phyloP scores from a whole-genome alignment of 352 stramenopile species.

The Aphanomyces astaci region DNA sequence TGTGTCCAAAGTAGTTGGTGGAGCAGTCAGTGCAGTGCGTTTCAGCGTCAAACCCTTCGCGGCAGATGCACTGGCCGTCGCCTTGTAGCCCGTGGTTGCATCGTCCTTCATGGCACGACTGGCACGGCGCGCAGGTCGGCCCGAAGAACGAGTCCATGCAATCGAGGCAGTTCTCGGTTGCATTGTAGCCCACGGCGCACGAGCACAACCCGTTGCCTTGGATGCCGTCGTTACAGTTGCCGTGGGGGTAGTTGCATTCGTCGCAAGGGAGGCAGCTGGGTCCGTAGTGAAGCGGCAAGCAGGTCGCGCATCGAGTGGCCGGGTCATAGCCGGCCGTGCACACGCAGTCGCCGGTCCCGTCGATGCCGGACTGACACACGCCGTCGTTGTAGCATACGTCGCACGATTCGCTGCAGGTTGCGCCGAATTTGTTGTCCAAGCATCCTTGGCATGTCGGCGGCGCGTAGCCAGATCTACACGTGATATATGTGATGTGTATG shows the following conservation, averaged over 20 bases:
- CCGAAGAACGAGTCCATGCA: slow-evolving; percentile 82
- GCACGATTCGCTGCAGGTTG: slow-evolving; percentile 43
- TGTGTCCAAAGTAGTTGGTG: slow-evolving; percentile 59
- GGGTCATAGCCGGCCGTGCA: slow-evolving; percentile 71
- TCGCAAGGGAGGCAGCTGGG: slow-evolving; percentile 60
- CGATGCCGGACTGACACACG: slow-evolving; percentile 53
- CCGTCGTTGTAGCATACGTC: slow-evolving; percentile 70
- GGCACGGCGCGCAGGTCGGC: slow-evolving; percentile 54
- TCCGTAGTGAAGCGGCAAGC: slow-evolving; percentile 67
- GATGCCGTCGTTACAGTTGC: slow-evolving; percentile 76
- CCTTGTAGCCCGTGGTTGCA: slow-evolving; percentile 75
- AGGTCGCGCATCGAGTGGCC: slow-evolving; percentile 59
- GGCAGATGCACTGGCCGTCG: slow-evolving; percentile 72
- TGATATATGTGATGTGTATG: too few relatives aligned
- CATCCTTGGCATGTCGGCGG: slow-evolving; percentile 68
- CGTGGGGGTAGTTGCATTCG: slow-evolving; percentile 77
- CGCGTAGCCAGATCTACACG: slow-evolving; percentile 50
- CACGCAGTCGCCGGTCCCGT: slow-evolving; percentile 55
- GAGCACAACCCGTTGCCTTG: slow-evolving; percentile 71
- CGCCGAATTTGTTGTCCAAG: slow-evolving; percentile 46
- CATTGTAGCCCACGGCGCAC: slow-evolving; percentile 77
- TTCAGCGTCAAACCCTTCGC: slow-evolving; percentile 62
- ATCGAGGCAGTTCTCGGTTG: slow-evolving; percentile 61
- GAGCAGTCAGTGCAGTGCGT: slow-evolving; percentile 70
- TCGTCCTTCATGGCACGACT: slow-evolving; percentile 64